Base-by-base conservation (phyloP, 371 early-diverging fungal genomes). In the Umbelopsis sp. region DNA sequence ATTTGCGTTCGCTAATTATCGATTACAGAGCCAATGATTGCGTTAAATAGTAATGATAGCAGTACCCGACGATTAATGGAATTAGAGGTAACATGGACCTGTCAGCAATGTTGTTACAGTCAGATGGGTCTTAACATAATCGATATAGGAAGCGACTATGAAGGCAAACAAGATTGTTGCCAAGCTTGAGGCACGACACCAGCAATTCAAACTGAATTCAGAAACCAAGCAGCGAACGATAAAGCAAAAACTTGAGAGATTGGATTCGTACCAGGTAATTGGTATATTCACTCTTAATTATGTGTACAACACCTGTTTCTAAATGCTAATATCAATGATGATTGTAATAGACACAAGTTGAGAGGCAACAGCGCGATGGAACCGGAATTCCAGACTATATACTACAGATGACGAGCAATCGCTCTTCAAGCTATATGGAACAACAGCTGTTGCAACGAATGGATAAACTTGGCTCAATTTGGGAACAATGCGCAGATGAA, bases 221-320 rank as follows among this genome's bases (percentile, higher is more conserved):
- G 48, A 48, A 48, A 20, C 1, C 48, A 48, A 48, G 18, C 20
- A 48, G 18, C 48, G 20, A 0, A 48, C 6, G 18, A 20, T 48
- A 48, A n/a, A n/a, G 18, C 48, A 48, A 48, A 48, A 48, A 16
- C 20, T 48, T 16, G 20, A 57, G 35, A 4, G 57, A 57, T n/a
- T 57, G 29, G 57, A 57, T 9, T 25, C 12, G 6, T 57, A 57
- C 18, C 57, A 57, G 18, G 57, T 57, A 57, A 35, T 37, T 32
- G 3, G 1, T 29, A 35, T 6, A 4, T 57, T 12, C 0, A 32
- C 57, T 37, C 29, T 18, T 16, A 14, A 18, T 4, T 37, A 25
- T 57, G 11, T 32, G 24, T 29, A 29, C 4, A 4, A 29, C 29
- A 4, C 29, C 29, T 29, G 29, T 29, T 29, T 29, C 4, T 29